Evolutionary conservation across 371 early-diverging fungal species (phyloP).

Genomic region (Rhizopus delemar): DNA sequence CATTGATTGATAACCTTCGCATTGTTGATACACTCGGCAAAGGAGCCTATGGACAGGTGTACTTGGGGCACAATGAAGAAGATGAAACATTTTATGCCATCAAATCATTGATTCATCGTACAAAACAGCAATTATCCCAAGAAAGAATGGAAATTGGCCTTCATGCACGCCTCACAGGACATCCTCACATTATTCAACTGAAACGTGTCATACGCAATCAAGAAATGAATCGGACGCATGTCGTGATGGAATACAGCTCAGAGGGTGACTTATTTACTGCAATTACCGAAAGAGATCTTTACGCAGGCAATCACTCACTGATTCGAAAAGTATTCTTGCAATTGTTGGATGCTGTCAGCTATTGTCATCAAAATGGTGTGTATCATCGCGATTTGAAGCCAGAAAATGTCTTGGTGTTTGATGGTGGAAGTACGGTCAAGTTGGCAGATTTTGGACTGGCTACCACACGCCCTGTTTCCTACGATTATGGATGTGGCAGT

Average conservation of each 20-base stretch:
- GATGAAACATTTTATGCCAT: conserved; percentile 51
- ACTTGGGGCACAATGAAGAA: conserved; percentile 38
- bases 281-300: conserved; percentile 61
- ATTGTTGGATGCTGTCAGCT: conserved; percentile 56
- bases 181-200: conserved; percentile 71
- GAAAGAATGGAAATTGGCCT: conserved; percentile 65
- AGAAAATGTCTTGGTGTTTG: conserved; percentile 63
- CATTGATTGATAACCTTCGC: conserved; percentile 32
- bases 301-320: conserved; percentile 45
- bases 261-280: conserved; percentile 71
- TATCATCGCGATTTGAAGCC: conserved; percentile 80
- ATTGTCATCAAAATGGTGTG: conserved; percentile 57
- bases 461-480: conserved; percentile 70
- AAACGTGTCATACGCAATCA: conserved; percentile 59
- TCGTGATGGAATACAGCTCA: conserved; percentile 70
- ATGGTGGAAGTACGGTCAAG: conserved; percentile 63
- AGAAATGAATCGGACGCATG: conserved; percentile 53
- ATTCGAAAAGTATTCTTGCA: conserved; percentile 60
- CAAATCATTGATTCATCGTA: conserved; percentile 62
- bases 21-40: conserved; percentile 59
- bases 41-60: conserved; percentile 76
- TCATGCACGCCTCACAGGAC: conserved; percentile 62
- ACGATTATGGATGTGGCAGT: conserved; percentile 88
- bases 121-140: conserved; percentile 9
- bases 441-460: conserved; percentile 94